Evolutionary conservation across 2,329 filamentous ascomycete species (phyloP).

Genomic region (Phoma sp.): DNA sequence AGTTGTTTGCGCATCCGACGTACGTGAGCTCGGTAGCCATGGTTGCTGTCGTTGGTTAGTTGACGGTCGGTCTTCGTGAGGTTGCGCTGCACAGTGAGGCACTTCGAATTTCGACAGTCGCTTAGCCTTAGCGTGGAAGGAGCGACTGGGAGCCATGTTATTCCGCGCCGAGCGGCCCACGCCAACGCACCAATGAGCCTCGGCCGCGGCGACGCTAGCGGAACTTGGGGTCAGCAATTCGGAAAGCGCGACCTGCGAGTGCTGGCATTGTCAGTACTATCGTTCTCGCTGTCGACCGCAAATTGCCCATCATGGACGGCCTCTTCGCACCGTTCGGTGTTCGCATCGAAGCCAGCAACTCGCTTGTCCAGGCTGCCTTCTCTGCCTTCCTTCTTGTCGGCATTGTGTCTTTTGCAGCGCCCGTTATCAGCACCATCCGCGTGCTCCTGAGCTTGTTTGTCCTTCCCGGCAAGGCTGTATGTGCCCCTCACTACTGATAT

Average conservation of each 20-base stretch:
- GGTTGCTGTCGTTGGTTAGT: conserved; percentile 48
- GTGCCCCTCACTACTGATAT: conserved; percentile 22
- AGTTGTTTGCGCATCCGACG: conserved; percentile 24
- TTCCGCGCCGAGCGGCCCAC: background rate
- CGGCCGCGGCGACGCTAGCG: conserved; percentile 14
- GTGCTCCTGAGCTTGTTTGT: conserved; percentile 59
- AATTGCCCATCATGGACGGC: conserved; percentile 11
- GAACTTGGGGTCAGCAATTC: conserved; percentile 15
- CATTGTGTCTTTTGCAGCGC: conserved; percentile 39
- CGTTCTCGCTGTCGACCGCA: background rate
- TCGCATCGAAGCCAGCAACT: conserved; percentile 42
- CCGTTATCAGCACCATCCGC: conserved; percentile 56
- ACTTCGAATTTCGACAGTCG: conserved; percentile 27
- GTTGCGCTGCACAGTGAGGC: conserved; percentile 22
- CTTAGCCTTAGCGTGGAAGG: conserved; percentile 20
- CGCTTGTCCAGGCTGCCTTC: conserved; percentile 36
- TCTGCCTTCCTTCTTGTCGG: conserved; percentile 41
- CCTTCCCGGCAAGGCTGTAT: conserved; percentile 56
- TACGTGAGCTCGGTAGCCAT: conserved; percentile 56
- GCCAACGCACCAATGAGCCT: conserved; percentile 7
- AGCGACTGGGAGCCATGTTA: background rate
- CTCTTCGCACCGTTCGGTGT: conserved; percentile 34
- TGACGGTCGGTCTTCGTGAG: conserved; percentile 40
- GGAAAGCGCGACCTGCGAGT: background rate
- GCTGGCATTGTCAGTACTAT: conserved; percentile 1